Percentiles rank a stretch among this genome's conserved stretches.
phyloP scores from a whole-genome alignment of 1,139 yeast species.

The Kluyveromyces marxianus region DNA sequence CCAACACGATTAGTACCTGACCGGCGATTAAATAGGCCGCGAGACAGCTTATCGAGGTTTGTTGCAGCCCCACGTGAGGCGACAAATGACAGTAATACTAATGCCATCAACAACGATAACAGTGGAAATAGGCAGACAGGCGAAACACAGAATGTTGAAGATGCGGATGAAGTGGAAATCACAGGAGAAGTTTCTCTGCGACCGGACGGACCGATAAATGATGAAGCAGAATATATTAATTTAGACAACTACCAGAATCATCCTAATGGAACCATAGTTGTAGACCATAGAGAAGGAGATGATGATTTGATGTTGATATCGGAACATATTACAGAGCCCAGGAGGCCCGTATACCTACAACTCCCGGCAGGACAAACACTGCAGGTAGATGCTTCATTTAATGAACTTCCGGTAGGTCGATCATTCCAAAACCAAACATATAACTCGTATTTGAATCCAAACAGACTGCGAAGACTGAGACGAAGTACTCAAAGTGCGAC shows the following conservation, averaged over 20 bases:
- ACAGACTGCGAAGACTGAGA: slow-evolving; percentile 17
- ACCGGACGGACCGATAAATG: slow-evolving; percentile 14
- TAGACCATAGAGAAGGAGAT: slow-evolving; percentile 12
- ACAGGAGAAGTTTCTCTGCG: slow-evolving; percentile 15
- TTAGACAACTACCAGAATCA: slow-evolving; percentile 14
- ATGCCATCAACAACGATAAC: no score
- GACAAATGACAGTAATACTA: slow-evolving; percentile 1
- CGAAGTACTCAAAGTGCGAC: slow-evolving; percentile 12
- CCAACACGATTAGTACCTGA: slow-evolving; percentile 14
- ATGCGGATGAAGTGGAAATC: slow-evolving; percentile 21
- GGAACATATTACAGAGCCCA: slow-evolving; percentile 21
- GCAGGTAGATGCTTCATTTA: slow-evolving; percentile 16
- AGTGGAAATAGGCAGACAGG: no score
- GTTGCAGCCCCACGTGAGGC: slow-evolving; percentile 5
- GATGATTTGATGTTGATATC: slow-evolving; percentile 24
- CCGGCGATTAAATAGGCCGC: slow-evolving; percentile 14
- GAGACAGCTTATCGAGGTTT: slow-evolving; percentile 18
- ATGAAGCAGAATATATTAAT: slow-evolving; percentile 21
- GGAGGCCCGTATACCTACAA: slow-evolving; percentile 15
- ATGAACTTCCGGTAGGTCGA: slow-evolving; percentile 22
- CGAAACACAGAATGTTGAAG: slow-evolving; percentile 4
- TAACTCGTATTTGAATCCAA: slow-evolving; percentile 10
- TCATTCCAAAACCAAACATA: slow-evolving; percentile 22
- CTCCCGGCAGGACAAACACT: slow-evolving; percentile 27
- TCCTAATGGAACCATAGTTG: slow-evolving; percentile 4